These are phyloP conservation scores for Aspergillus proliferans DNA, from an alignment of 2,329 filamentous ascomycete genomes.

Conservation along the genomic window DNA sequence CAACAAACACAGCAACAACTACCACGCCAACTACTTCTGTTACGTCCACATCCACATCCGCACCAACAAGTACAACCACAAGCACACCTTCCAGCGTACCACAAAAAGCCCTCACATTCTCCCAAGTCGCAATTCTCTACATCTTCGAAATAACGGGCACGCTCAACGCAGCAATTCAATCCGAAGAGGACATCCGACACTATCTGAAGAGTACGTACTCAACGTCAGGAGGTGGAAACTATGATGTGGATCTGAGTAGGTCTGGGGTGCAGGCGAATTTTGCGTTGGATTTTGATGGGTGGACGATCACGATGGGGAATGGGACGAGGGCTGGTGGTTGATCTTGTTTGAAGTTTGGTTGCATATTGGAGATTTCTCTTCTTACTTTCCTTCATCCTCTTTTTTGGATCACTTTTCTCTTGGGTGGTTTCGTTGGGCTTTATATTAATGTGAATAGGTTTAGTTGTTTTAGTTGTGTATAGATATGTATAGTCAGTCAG, in stretches of 20 bases:
- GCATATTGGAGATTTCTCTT: background rate
- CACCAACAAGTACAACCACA: slow-evolving; percentile 3
- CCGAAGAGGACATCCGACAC: slow-evolving; percentile 23
- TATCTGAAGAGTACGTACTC: slow-evolving; percentile 24
- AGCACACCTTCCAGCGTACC: slow-evolving; percentile 11
- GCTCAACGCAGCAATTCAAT: slow-evolving; percentile 22
- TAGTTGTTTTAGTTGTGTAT: too few relatives aligned
- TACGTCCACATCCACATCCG: background rate
- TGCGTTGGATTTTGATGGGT: slow-evolving; percentile 29
- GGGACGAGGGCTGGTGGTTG: slow-evolving; percentile 23
- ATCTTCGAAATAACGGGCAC: slow-evolving; percentile 31
- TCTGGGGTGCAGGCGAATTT: slow-evolving; percentile 21
- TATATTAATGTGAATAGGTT: background rate
- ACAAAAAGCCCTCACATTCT: slow-evolving; percentile 26
- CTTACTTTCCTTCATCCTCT: background rate
- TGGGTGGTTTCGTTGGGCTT: background rate
- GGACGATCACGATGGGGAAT: slow-evolving; percentile 27
- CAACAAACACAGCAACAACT: slow-evolving; percentile 11
- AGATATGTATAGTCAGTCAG: too few relatives aligned
- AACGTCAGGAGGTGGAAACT: slow-evolving; percentile 13
- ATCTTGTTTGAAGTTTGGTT: background rate
- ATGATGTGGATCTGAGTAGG: slow-evolving; percentile 17
- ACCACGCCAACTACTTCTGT: slow-evolving; percentile 12
- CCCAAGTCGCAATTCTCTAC: slow-evolving; percentile 37
- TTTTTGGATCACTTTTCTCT: background rate